Evolutionary conservation across 805 yeast genomes (phyloP), one percentile per base, ranked within the genome.

Genomic region (Zygosaccharomyces bisporus): DNA sequence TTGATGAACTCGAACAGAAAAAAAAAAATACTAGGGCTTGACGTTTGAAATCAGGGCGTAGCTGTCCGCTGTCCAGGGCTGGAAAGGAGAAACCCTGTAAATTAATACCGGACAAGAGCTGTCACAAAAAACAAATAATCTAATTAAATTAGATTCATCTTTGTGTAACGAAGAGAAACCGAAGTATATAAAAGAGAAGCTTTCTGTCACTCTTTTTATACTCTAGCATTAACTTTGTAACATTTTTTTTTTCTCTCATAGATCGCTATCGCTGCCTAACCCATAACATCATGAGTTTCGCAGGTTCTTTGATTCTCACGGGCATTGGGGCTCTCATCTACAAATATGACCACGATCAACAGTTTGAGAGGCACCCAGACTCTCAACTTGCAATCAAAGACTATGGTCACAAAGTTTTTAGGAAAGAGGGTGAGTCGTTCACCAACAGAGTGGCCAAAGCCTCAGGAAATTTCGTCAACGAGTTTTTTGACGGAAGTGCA

Each of bases 291-390:
- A 63, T 63, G 68, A 60, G 66, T 52, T 54, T 63, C 25, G 53
- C 55, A n/a, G 61, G 59, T 14, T 52, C 64, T n/a, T 49, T 62
- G 32, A 31, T 54, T 6, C 39, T 61, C 17, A 53, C 66, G 10
- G 66, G 58, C 8, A 37, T 61, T 20, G 66, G 66, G 12, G 66
- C 58, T 8, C 33, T 58, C 8, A 45, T 50, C 6, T 58, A 56
- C 44, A 61, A 61, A 32, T 60, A 49, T 32, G 63, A 55, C 32
- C 44, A 52, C 24, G 43, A 50, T n/a, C 66, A 61, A 34, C 44
- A 35, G 34, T 55, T 41, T 23, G 54, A 52, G 44, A 43, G 39
- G 24, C 50, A 55, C 34, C 58, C 60, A 6, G 50, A 44, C 24
- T 40, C 51, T 16, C 43, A 49, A 7, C 21, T 39, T 4, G 39